Evolutionary conservation across 805 yeast species (phyloP).

Genomic region (Teunomyces stri): DNA sequence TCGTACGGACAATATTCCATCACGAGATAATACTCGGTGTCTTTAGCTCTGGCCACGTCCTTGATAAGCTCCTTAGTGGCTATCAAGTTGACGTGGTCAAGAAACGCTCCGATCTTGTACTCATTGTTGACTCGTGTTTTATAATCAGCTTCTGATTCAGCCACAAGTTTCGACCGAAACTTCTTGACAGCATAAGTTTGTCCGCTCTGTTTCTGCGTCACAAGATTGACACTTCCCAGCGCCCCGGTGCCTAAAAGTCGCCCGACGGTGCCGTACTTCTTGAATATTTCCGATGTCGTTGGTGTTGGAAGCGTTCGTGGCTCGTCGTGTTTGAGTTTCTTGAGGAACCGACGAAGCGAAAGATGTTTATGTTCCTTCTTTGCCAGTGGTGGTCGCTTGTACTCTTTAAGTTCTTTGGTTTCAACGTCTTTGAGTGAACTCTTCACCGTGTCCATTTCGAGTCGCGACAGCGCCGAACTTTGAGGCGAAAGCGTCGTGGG

Average conservation of each 20-base stretch:
- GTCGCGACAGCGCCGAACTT: conserved; percentile 2
- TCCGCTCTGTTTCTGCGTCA: conserved; percentile 52
- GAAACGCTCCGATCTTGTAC: conserved; percentile 73
- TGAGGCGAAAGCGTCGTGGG: conserved; percentile 24
- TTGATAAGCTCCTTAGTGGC: conserved; percentile 77
- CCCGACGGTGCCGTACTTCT: conserved; percentile 71
- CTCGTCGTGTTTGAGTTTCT: conserved; percentile 38
- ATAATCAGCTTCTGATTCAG: conserved; percentile 68
- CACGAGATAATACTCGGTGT: conserved; percentile 56
- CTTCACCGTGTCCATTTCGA: not conserved
- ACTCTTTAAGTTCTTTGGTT: not conserved
- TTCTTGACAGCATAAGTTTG: conserved; percentile 82
- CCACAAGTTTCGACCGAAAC: conserved; percentile 63
- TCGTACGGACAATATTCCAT: conserved; percentile 95
- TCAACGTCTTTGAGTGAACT: not conserved
- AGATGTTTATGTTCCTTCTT: conserved; percentile 16
- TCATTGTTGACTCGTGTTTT: conserved; percentile 78
- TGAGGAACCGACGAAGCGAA: conserved; percentile 50
- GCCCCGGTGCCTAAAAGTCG: conserved; percentile 87
- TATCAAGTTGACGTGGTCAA: conserved; percentile 73
- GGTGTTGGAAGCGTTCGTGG: conserved; percentile 2
- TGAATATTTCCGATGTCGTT: conserved; percentile 9
- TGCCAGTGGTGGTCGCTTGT: no score
- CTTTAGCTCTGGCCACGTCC: conserved; percentile 34
- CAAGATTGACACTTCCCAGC: conserved; percentile 86